Evolutionary conservation across 768 basidiomycete genomes (phyloP).

Genomic region (Rhizopogon roseolus): DNA sequence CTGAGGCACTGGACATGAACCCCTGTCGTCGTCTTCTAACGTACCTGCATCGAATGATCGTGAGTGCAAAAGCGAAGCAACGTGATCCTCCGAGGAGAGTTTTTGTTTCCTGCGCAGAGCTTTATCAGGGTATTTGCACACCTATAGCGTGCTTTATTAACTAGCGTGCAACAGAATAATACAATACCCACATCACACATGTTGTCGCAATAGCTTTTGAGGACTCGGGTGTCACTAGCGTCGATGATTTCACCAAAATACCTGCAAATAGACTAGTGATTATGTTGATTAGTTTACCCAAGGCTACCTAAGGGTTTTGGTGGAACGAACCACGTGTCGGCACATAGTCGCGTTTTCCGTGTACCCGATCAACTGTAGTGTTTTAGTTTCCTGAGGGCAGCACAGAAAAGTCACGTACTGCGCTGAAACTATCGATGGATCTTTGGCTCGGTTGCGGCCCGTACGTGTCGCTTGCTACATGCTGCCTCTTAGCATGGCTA

Average conservation of each 20-base stretch:
- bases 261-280: slow-evolving; percentile 60
- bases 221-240: slow-evolving; percentile 34
- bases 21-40: background rate
- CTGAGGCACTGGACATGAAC: background rate
- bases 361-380: slow-evolving; percentile 39
- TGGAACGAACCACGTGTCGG: slow-evolving; percentile 60
- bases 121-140: slow-evolving; percentile 77
- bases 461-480: slow-evolving; percentile 36
- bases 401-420: slow-evolving; percentile 39
- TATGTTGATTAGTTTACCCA: background rate
- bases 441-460: slow-evolving; percentile 66
- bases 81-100: slow-evolving; percentile 40
- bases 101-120: slow-evolving; percentile 41
- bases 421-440: slow-evolving; percentile 55
- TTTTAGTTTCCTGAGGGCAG: slow-evolving; percentile 6
- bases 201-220: slow-evolving; percentile 54
- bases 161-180: background rate
- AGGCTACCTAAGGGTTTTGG: background rate
- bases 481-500: slow-evolving; percentile 40
- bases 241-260: slow-evolving; percentile 77
- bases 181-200: slow-evolving; percentile 75
- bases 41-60: background rate
- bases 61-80: slow-evolving; percentile 17
- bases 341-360: slow-evolving; percentile 59
- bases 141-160: slow-evolving; percentile 32